phyloP scores from a whole-genome alignment of 2,329 filamentous ascomycete species.

The Blastomyces parvus region DNA sequence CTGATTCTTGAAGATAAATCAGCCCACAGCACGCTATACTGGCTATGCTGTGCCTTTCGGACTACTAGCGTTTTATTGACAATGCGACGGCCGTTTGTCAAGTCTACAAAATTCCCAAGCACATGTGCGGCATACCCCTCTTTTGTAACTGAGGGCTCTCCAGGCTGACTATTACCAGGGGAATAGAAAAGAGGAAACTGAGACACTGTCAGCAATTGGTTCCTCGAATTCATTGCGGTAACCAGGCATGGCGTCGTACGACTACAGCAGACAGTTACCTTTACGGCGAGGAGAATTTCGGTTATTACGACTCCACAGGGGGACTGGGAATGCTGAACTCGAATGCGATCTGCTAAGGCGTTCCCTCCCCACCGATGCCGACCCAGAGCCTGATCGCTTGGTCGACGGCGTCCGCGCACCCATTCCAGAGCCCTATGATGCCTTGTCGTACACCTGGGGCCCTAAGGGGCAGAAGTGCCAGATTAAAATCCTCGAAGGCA shows the following conservation, averaged over 20 bases:
- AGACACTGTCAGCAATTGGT: not conserved
- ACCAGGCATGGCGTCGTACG: not conserved
- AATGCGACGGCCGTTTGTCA: not conserved
- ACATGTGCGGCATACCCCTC: not conserved
- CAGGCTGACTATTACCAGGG: not conserved
- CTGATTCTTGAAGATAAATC: not conserved
- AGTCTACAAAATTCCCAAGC: not conserved
- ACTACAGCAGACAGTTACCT: not conserved
- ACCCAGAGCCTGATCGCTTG: not conserved
- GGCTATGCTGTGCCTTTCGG: not conserved
- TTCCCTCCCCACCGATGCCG: not conserved
- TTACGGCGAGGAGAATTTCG: not conserved
- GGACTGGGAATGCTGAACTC: not conserved
- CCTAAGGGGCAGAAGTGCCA: not conserved
- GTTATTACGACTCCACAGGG: not conserved
- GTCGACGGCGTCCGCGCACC: not conserved
- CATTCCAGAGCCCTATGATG: not conserved
- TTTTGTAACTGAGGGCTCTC: not conserved
- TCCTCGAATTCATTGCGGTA: too few species aligned
- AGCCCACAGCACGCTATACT: not conserved
- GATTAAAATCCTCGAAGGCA: not conserved
- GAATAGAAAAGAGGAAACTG: not conserved
- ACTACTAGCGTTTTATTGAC: not conserved
- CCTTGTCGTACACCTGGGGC: not conserved
- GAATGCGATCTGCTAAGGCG: slow-evolving; percentile 3